phyloP scores from a whole-genome alignment of 108 stramenopile species.

The Chaetoceros tenuissimus region DNA sequence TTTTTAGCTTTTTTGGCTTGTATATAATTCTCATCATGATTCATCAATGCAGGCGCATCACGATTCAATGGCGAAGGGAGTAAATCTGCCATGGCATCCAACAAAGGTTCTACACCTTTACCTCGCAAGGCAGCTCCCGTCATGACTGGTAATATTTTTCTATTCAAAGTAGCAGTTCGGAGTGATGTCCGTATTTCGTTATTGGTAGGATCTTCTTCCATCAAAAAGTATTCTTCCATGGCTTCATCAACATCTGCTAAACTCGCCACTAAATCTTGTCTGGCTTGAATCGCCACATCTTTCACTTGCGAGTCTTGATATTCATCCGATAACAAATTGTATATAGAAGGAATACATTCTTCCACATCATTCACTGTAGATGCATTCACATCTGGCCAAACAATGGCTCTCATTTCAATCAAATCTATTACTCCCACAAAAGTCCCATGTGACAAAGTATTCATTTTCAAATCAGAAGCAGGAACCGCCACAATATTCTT shows the following conservation, averaged over 20 bases:
- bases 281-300: constrained; percentile 33
- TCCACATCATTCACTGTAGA: constrained; percentile 44
- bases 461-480: constrained; percentile 11
- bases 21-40: constrained; percentile 9
- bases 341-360: constrained; percentile 51
- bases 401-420: constrained; percentile 84
- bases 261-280: constrained; percentile 45
- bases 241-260: constrained; percentile 79
- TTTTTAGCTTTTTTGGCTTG: neutral
- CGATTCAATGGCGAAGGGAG: constrained; percentile 92
- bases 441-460: constrained; percentile 42
- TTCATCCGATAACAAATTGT: constrained; percentile 24
- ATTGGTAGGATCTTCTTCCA: constrained; percentile 53
- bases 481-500: constrained; percentile 21
- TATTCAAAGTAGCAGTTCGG: constrained; percentile 53
- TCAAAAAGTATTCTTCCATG: constrained; percentile 71
- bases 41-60: constrained; percentile 43
- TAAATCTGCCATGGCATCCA: constrained; percentile 89
- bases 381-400: constrained; percentile 62
- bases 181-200: constrained; percentile 56
- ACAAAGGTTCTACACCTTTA: constrained; percentile 86
- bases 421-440: constrained; percentile 92
- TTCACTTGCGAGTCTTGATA: constrained; percentile 18
- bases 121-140: constrained; percentile 83
- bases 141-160: constrained; percentile 64